Evolutionary conservation across 1,284 basidiomycete species (phyloP).

Genomic region (Afroboletus lepidellus): DNA sequence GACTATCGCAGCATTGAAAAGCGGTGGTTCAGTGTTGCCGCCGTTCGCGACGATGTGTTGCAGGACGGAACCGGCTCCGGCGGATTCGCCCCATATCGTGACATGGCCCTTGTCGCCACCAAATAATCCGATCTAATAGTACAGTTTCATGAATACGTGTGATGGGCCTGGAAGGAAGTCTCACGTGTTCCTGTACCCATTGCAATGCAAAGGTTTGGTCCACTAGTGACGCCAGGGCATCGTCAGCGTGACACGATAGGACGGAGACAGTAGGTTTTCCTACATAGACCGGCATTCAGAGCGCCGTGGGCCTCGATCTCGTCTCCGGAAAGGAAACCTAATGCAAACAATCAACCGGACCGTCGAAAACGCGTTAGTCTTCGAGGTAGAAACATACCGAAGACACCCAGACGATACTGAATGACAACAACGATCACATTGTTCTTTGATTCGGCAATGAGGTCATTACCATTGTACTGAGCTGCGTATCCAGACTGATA

Average conservation of each 20-base stretch:
- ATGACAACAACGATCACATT: constrained; percentile 38
- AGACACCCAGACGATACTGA: constrained; percentile 45
- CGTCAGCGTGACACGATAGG: not conserved
- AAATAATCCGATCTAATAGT: constrained; percentile 26
- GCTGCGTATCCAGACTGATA: constrained; percentile 10
- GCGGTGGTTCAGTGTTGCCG: constrained; percentile 19
- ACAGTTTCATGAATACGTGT: not conserved
- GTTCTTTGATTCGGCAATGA: constrained; percentile 22
- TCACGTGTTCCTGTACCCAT: constrained; percentile 34
- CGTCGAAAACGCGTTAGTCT: not conserved
- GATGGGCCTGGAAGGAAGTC: not conserved
- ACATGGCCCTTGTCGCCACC: constrained; percentile 29
- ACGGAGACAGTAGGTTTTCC: constrained; percentile 1
- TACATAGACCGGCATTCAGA: constrained; percentile 34
- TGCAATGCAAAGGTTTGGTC: constrained; percentile 32
- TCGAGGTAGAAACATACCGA: constrained; percentile 29
- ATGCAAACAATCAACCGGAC: not conserved
- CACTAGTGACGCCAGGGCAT: constrained; percentile 8
- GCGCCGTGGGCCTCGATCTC: constrained; percentile 27
- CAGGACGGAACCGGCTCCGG: constrained; percentile 22
- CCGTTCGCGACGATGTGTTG: constrained; percentile 20
- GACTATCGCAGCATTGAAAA: constrained; percentile 27
- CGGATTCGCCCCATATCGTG: constrained; percentile 32
- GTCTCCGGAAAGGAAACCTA: constrained; percentile 32
- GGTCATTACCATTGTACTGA: constrained; percentile 15